Base-by-base conservation (phyloP, 805 yeast species). In the Barnettozyma populi region DNA sequence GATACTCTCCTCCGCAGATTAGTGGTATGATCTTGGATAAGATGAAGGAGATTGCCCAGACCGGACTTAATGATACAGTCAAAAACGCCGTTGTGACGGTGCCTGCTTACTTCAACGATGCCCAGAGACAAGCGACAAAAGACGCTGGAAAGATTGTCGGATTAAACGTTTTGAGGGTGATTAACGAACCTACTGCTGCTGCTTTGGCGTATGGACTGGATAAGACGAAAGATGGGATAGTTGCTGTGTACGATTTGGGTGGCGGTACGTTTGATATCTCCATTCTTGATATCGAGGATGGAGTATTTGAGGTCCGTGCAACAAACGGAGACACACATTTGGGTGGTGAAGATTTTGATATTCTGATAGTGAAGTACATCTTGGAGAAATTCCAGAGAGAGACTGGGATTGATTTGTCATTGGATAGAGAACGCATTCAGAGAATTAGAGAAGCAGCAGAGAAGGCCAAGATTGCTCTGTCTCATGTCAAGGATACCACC, bases 181-280 rank as follows among this genome's bases (percentile, higher is more conserved):
- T 85, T 19, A 85, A 85, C 64, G 94, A 85, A 66, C 94, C 94
- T 34, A 85, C 92, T 16, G 92, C 92, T 10, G 92, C 94, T 21
- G 92, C 92, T 13, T 73, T 85, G 55, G 89, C 90, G 32, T 85
- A 84, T 63, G 94, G 94, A 25, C 67, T 84, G 25, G 85, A 82
- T 56, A 73, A 75, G 57, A 73, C 72, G 43, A 66, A 65, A 41
- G 62, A 57, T 44, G 73, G 73, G 5, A 51, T 70, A 2, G 60
- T 71, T 32, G 76, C 74, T 1, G 76, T 72, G 18, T 85, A 81
- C 57, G 92, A 85, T 66, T 71, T 85, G 47, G 92, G 92, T 52
- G 92, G 92, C 42, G 92, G 92, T 45, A 85, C 92, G 18, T 85
- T 85, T 65, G 92, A 85, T 65, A 84, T 85, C 21, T 84, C 90